Base-by-base conservation (phyloP, 352 stramenopile species). In the Globisporangium okanoganense region DNA sequence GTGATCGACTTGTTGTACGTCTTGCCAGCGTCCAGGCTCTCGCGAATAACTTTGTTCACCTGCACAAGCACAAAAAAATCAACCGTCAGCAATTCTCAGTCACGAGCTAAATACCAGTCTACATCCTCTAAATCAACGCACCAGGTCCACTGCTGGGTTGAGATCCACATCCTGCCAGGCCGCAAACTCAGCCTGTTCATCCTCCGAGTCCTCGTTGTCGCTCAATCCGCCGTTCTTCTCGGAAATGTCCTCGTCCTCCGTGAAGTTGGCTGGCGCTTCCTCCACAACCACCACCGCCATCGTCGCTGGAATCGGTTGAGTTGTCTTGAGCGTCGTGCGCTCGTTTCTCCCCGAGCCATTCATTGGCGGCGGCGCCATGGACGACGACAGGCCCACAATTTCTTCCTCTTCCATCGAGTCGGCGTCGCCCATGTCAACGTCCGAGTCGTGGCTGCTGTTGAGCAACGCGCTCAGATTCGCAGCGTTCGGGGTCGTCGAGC, bases 1-100 rank as follows among this genome's bases (percentile, higher is more conserved):
- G 82, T 85, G 58, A 94, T 90, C 51, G 80, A 89, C 60, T 91
- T 90, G 70, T 92, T 94, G 71, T 91, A 94, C 29, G 82, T 89
- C 69, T 92, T 91, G 54, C 80, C 85, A 29, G 82, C 85, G 43
- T 94, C 85, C 29, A 92, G 61, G 29, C 79, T 77, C 20, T 88
- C 80, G 16, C 79, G 75, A n/a, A 90, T 68, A 2, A 94, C 62
- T 54, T 76, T 78, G 64, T 77, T 79, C 31, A 86, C 73, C 75
- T 84, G 56, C 25, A 52, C 20, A 38, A 8, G 27, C 35, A 27
- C 13, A 33, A 51, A 29, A 48, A 6, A 69, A 5, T 20, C 29
- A 6, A 45, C 5, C 13, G 7, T 38, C 25, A 53, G 64, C 20
- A n/a, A 38, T 47, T 38, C 25, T 18, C 9, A 38, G 1, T 10